Base-by-base conservation (phyloP, 176 grass and related monocot genomes). In the Neostapfia colusana region DNA sequence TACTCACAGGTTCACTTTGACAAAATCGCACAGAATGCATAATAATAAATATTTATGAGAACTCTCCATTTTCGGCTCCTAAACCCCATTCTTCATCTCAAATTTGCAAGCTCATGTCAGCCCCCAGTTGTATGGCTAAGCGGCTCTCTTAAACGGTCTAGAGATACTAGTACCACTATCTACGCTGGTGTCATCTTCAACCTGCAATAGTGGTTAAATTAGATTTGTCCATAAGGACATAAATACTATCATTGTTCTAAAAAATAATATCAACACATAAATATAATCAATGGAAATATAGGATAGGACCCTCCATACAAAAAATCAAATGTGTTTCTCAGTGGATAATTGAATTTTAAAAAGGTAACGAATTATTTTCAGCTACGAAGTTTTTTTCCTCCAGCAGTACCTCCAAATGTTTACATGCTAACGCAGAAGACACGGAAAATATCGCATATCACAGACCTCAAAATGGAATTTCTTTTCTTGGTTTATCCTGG, bases 121-220 rank as follows among this genome's bases (percentile, higher is more conserved):
- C 24, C 36, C 55, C 23, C 55, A 4, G n/a, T n/a, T 24, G 64
- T n/a, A 73, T 2, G 16, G 25, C 53, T 96, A 90, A 57, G 80
- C 56, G 21, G 45, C 41, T 88, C 51, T 92, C 55, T 97, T 97
- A 43, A 83, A 79, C 67, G 84, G 81, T 82, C 86, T 89, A 24
- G 50, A 39, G 59, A 50, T 82, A 48, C 67, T 72, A 51, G 85
- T 75, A 81, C 81, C 83, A 40, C 83, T 97, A 43, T 91, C 82
- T 18, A 78, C 85, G 55, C 75, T 79, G 45, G 46, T 45, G 14
- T 91, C 73, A 56, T 91, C 90, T 87, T 92, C 89, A 65, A 42
- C 83, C 93, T 97, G 67, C 67, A 80, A 51, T 46, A 83, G 63
- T 42, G 8, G 74, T 67, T 39, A 35, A 56, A 46, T 31, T 78